Conservation (phyloP, 208 protist genomes). For the Polymyxa betae region DNA sequence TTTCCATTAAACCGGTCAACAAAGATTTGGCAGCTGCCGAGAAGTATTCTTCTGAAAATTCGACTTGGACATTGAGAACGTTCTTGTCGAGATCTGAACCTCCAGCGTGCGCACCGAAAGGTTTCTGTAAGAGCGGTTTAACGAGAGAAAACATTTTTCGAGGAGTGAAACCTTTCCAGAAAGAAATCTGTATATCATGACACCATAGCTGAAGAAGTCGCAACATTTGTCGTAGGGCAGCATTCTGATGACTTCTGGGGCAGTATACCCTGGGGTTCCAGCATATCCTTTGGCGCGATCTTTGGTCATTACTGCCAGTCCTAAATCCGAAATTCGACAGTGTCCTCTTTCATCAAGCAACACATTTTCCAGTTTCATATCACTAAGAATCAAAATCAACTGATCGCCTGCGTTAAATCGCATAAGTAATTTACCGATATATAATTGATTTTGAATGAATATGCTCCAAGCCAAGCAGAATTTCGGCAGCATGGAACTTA, state of each 20-base stretch:
- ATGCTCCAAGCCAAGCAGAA: slow-evolving; percentile 71
- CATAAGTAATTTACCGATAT: slow-evolving; percentile 57
- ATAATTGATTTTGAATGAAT: slow-evolving; percentile 69
- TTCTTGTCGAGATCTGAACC: slow-evolving; percentile 41
- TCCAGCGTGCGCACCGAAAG: slow-evolving; percentile 6
- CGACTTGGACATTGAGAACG: slow-evolving; percentile 54
- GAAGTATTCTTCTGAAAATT: slow-evolving; percentile 53
- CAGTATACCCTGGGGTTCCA: slow-evolving; percentile 30
- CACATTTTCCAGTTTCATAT: slow-evolving; percentile 77
- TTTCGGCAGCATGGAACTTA: slow-evolving; percentile 62
- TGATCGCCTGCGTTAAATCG: background rate
- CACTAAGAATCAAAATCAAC: slow-evolving; percentile 73
- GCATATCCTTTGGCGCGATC: slow-evolving; percentile 6
- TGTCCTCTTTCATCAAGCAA: slow-evolving; percentile 76
- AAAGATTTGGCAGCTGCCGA: background rate
- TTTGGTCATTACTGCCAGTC: slow-evolving; percentile 67
- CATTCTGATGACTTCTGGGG: slow-evolving; percentile 52
- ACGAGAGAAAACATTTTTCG: background rate
- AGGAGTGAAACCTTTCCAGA: background rate
- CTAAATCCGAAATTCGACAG: slow-evolving; percentile 88
- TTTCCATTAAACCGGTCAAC: slow-evolving; percentile 42
- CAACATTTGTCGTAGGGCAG: slow-evolving; percentile 35
- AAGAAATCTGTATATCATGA: slow-evolving; percentile 53
- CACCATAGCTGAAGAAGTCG: slow-evolving; percentile 56
- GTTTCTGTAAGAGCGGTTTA: slow-evolving; percentile 6